Conservation (phyloP, 495 filamentous ascomycete species). For the Sordaria brevicollis region DNA sequence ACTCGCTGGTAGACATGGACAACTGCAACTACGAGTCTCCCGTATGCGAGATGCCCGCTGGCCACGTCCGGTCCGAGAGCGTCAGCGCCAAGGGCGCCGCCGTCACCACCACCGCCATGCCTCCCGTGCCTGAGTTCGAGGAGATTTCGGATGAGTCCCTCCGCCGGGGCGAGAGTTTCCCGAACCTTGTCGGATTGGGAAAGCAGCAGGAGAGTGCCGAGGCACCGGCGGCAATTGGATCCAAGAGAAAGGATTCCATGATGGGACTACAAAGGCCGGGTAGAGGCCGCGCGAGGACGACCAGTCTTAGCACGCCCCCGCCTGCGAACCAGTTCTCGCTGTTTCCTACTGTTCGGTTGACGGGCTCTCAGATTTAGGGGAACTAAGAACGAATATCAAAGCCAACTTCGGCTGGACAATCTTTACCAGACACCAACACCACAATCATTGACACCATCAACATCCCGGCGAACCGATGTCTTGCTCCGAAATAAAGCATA, state of each 20-base stretch:
- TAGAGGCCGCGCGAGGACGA: slow-evolving; percentile 21
- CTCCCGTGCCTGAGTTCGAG: slow-evolving; percentile 21
- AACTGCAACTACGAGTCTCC: background rate
- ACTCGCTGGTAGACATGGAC: slow-evolving; percentile 25
- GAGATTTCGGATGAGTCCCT: slow-evolving; percentile 4
- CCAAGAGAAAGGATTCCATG: slow-evolving; percentile 16
- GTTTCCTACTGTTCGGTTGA: slow-evolving; percentile 21
- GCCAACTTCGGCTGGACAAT: background rate
- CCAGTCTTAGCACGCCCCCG: slow-evolving; percentile 28
- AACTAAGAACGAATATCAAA: background rate
- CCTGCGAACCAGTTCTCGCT: slow-evolving; percentile 32
- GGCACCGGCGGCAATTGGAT: background rate
- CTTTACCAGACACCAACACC: background rate
- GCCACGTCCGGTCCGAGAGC: slow-evolving; percentile 10
- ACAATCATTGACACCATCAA: background rate
- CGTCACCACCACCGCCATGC: slow-evolving; percentile 7
- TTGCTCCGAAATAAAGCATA: background rate
- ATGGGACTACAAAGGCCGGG: slow-evolving; percentile 3
- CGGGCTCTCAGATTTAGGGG: slow-evolving; percentile 13
- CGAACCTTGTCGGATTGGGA: slow-evolving; percentile 15
- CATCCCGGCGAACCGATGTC: background rate
- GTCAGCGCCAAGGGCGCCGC: slow-evolving; percentile 3
- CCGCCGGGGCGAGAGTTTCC: slow-evolving; percentile 11
- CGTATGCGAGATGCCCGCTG: background rate
- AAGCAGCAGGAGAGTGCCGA: slow-evolving; percentile 5